Conservation (phyloP, 108 stramenopile species). For the Nitzschia inconspicua region DNA sequence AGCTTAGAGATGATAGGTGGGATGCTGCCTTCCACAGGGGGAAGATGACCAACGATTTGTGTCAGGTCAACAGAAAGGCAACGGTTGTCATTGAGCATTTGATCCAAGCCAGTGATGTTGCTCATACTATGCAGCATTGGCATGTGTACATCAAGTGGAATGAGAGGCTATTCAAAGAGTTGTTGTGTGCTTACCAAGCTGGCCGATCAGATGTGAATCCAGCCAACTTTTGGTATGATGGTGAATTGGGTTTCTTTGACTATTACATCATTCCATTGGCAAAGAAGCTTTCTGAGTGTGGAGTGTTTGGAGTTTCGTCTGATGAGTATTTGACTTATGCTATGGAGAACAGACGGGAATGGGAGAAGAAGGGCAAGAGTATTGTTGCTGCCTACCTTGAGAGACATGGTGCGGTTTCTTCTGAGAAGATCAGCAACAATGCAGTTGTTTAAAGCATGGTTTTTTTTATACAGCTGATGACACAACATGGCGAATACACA, state of each 20-base stretch:
- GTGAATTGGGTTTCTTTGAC: slow-evolving; percentile 47
- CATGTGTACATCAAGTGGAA: slow-evolving; percentile 25
- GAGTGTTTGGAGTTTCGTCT: slow-evolving; percentile 26
- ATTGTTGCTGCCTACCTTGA: slow-evolving; percentile 12
- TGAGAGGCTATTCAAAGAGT: slow-evolving; percentile 33
- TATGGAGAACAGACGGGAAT: slow-evolving; percentile 26
- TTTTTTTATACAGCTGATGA: too few relatives aligned
- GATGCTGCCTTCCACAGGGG: slow-evolving; percentile 7
- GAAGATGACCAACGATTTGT: not conserved
- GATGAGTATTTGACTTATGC: slow-evolving; percentile 20
- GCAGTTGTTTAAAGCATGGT: too few relatives aligned
- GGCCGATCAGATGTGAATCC: slow-evolving; percentile 31
- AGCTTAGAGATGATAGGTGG: slow-evolving; percentile 32
- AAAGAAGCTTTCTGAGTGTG: slow-evolving; percentile 36
- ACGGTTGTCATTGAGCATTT: slow-evolving; percentile 25
- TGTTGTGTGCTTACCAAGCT: slow-evolving; percentile 24
- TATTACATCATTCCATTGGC: slow-evolving; percentile 51
- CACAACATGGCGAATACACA: too few relatives aligned
- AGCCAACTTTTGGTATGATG: slow-evolving; percentile 43
- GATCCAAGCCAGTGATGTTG: slow-evolving; percentile 18
- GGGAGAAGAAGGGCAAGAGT: slow-evolving; percentile 19
- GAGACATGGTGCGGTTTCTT: too few relatives aligned
- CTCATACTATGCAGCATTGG: slow-evolving; percentile 23
- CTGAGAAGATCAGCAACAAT: too few relatives aligned
- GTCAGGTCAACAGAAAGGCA: slow-evolving; percentile 11